phyloP scores from a whole-genome alignment of 2,329 filamentous ascomycete genomes.

The Stagonosporopsis tanaceti region DNA sequence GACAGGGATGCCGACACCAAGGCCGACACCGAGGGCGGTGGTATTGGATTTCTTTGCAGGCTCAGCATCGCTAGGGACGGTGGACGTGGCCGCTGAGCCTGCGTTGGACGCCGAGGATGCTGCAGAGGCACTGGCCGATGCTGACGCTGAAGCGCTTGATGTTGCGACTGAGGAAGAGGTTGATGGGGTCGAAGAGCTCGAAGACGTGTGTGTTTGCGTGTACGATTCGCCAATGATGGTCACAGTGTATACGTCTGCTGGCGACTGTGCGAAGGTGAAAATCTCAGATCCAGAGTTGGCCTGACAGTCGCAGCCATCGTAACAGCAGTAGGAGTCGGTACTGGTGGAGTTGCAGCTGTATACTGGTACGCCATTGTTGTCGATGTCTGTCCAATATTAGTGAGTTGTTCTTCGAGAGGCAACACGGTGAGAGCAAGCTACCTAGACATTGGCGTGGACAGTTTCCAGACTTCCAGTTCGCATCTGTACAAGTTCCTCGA shows the following conservation, averaged over 20 bases:
- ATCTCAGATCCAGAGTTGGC: constrained; percentile 24
- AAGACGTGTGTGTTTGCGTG: constrained; percentile 30
- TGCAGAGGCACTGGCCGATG: background rate
- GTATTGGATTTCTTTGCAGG: constrained; percentile 11
- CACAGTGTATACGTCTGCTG: constrained; percentile 32
- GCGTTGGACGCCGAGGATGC: constrained; percentile 4
- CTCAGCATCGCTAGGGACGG: background rate
- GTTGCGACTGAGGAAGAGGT: constrained; percentile 1
- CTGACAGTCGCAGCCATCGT: constrained; percentile 36
- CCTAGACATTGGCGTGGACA: constrained; percentile 37
- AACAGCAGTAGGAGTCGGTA: constrained; percentile 39
- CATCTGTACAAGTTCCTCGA: constrained; percentile 40
- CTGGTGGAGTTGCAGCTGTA: constrained; percentile 37
- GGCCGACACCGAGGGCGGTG: constrained; percentile 17
- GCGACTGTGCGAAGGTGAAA: constrained; percentile 27
- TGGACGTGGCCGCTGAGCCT: constrained; percentile 5
- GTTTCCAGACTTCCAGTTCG: constrained; percentile 34
- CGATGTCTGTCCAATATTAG: constrained; percentile 26
- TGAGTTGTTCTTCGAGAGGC: no score
- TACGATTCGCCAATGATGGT: constrained; percentile 39
- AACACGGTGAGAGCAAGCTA: background rate
- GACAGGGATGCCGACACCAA: constrained; percentile 18
- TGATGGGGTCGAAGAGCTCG: constrained; percentile 7
- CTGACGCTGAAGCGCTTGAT: constrained; percentile 8
- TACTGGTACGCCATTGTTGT: constrained; percentile 34